These are phyloP conservation scores for Peronospora farinosa DNA, from an alignment of 352 stramenopile genomes.

Conservation along the genomic window DNA sequence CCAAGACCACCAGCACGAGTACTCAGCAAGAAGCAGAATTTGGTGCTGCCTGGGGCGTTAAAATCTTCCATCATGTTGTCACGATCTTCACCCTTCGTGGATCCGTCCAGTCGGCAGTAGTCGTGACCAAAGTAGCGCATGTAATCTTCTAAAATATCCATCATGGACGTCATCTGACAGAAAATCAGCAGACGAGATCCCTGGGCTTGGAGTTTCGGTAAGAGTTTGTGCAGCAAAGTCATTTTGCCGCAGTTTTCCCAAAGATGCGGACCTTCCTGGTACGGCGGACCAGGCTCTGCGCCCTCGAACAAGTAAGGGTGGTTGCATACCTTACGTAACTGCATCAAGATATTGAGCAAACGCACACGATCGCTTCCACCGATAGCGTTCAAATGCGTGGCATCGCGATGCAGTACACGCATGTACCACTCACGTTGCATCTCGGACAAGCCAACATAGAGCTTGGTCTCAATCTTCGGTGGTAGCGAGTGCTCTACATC, in stretches of 20 bases:
- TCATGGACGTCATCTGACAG: constrained; percentile 99
- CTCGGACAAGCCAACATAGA: constrained; percentile 95
- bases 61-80: constrained; percentile 96
- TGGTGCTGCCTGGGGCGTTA: constrained; percentile 92
- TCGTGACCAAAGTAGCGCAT: constrained; percentile 87
- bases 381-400: constrained; percentile 95
- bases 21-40: constrained; percentile 97
- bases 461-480: constrained; percentile 98
- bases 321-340: constrained; percentile 98
- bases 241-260: constrained; percentile 99
- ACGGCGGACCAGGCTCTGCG: constrained; percentile 94
- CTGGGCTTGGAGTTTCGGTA: constrained; percentile 81
- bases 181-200: constrained; percentile 97
- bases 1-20: constrained; percentile 94
- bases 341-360: constrained; percentile 98
- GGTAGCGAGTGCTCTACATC: constrained; percentile 96
- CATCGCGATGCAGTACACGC: constrained; percentile 93
- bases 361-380: constrained; percentile 92
- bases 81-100: constrained; percentile 81
- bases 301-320: constrained; percentile 99
- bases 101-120: constrained; percentile 81
- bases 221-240: constrained; percentile 93
- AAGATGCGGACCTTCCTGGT: constrained; percentile 93
- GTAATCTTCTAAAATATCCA: constrained; percentile 99
- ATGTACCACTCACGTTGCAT: constrained; percentile 99